These are phyloP conservation scores for Suillus tomentosus DNA, from an alignment of 768 basidiomycete species.

Conservation along the genomic window DNA sequence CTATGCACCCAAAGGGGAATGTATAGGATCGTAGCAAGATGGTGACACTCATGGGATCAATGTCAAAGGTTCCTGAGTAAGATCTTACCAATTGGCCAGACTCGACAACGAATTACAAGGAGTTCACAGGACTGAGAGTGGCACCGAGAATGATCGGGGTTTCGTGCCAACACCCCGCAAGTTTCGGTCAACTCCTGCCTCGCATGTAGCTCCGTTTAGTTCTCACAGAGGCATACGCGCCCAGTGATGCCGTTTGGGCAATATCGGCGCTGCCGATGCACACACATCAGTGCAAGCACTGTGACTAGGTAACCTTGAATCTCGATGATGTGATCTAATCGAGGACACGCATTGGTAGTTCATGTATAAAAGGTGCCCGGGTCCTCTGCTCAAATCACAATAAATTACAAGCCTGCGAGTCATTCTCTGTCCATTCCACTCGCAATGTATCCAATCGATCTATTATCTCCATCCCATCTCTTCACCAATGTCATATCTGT, in stretches of 20 bases:
- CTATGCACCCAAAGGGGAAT: not conserved
- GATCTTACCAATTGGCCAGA: slow-evolving; percentile 15
- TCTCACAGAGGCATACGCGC: slow-evolving; percentile 11
- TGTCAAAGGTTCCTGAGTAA: slow-evolving; percentile 28
- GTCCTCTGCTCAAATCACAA: not conserved
- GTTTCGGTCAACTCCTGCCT: slow-evolving; percentile 11
- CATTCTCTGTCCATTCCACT: slow-evolving; percentile 13
- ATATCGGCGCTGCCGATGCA: slow-evolving; percentile 17
- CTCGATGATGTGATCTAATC: slow-evolving; percentile 32
- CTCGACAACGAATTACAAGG: slow-evolving; percentile 18
- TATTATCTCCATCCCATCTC: slow-evolving; percentile 56
- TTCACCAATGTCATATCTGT: slow-evolving; percentile 48
- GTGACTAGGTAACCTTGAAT: slow-evolving; percentile 36
- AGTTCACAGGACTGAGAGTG: slow-evolving; percentile 22
- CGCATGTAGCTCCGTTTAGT: slow-evolving; percentile 9
- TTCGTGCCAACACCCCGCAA: slow-evolving; percentile 15
- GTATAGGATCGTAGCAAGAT: slow-evolving; percentile 9
- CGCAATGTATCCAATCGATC: slow-evolving; percentile 32
- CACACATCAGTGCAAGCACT: slow-evolving; percentile 32
- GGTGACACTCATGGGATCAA: slow-evolving; percentile 14
- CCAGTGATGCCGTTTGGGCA: slow-evolving; percentile 32
- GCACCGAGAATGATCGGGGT: slow-evolving; percentile 23
- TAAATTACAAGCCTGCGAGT: slow-evolving; percentile 15
- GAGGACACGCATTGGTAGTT: slow-evolving; percentile 30
- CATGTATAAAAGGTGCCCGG: slow-evolving; percentile 33